Base-by-base conservation (phyloP, 257 asterid genomes). In the Anisodus acutangulus region DNA sequence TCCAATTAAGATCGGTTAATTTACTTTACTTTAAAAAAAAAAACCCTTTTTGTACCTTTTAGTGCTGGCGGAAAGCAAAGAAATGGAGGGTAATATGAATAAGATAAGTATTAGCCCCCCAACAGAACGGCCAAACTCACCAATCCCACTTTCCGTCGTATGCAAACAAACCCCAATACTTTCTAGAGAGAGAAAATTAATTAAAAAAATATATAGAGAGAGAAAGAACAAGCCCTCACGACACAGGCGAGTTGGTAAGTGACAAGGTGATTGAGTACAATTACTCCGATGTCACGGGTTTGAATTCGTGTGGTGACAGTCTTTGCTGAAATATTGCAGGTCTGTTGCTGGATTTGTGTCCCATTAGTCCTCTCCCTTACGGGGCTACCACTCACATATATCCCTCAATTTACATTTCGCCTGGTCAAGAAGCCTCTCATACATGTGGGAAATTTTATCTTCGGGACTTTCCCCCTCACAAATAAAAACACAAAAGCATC, bases 51-150 rank as follows among this genome's bases (percentile, higher is more conserved):
- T 74, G 3, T 4, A 3, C 59, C 53, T 19, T 2, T 22, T 22
- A n/a, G 11, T 9, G 4, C 76, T 13, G 7, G 2, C 1, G 17
- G 57, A 74, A 74, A 74, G 17, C 2, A 49, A 41, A 74, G 17
- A 74, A 74, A 22, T 74, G 62, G 81, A 11, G 81, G 81, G 45
- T 49, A 49, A 9, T 45, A 19, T 62, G 13, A 35, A 31, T 31
- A 10, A 47, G 59, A 72, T 72, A 72, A 72, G 59, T 72, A 47
- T 47, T 72, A 47, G 80, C 11, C 60, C 13, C 15, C 47, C 63
- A 51, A 49, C 16, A 49, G 10, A 19, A 74, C 9, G 22, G 43
- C 81, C 81, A 74, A 74, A 76, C 39, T 22, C 81, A 51, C 63
- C 63, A 12, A 76, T 53, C 43, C 64, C 63, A 7, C 47, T 26